These are phyloP conservation scores for Lentinula aciculospora DNA, from an alignment of 768 basidiomycete species.

Conservation along the genomic window DNA sequence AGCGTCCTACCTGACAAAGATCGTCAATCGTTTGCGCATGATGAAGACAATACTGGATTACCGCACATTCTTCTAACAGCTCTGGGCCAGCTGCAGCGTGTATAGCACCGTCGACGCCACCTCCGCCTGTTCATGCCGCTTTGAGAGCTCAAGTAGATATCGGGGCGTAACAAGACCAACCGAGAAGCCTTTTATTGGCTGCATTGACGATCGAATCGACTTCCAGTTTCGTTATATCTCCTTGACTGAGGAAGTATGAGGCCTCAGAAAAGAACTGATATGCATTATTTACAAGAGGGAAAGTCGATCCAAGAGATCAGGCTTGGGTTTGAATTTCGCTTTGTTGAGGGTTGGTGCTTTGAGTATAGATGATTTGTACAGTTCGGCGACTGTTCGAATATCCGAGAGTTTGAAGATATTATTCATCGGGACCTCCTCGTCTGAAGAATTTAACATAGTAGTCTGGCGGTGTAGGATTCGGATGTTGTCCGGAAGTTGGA, in stretches of 20 bases:
- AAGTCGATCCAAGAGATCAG: constrained; percentile 44
- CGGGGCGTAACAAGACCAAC: constrained; percentile 27
- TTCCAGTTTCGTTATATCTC: constrained; percentile 70
- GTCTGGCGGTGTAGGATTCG: neutral
- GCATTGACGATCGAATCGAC: constrained; percentile 80
- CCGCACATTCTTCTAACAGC: constrained; percentile 65
- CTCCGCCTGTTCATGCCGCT: constrained; percentile 49
- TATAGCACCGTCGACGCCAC: constrained; percentile 86
- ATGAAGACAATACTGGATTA: neutral
- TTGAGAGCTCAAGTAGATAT: neutral
- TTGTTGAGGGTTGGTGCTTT: constrained; percentile 22
- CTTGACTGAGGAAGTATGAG: constrained; percentile 43
- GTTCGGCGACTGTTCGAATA: constrained; percentile 50
- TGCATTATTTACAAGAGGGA: constrained; percentile 57
- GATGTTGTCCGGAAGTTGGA: neutral
- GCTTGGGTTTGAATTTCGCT: constrained; percentile 12
- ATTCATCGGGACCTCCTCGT: neutral
- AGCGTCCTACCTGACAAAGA: constrained; percentile 47
- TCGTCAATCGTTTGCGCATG: neutral
- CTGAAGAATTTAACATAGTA: neutral
- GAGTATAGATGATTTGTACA: constrained; percentile 38
- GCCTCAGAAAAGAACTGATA: neutral
- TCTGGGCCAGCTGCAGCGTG: constrained; percentile 67
- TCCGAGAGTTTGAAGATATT: constrained; percentile 28
- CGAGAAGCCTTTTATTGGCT: constrained; percentile 67